Evolutionary conservation across 805 yeast species (phyloP), one percentile per base, ranked within the genome.

Genomic region (Hanseniaspora valbyensis): DNA sequence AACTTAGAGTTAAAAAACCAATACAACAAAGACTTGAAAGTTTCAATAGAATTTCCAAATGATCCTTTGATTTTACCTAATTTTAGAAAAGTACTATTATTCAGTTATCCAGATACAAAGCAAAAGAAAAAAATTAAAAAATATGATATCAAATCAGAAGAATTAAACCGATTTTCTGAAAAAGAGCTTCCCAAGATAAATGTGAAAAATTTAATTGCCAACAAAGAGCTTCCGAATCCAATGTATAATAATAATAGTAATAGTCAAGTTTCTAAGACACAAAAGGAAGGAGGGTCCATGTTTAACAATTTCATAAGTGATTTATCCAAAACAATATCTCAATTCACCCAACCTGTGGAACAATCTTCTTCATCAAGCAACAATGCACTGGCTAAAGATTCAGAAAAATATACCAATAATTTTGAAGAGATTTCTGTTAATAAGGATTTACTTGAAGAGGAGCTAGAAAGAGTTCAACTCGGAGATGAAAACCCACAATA

Each of bases 41-140:
- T 39, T 4, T 39, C 42, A 13, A 6, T 39, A 13, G 42, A 39
- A 7, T 39, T n/a, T 39, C 42, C 42, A 3, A 26, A 21, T 25
- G 51, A 40, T 12, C n/a, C 37, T 9, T 26, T 40, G n/a, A 33
- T 48, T 6, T 22, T 48, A n/a, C 44, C 51, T 9, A 42, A 48
- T 24, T 40, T 29, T 32, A 39, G 44, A 33, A 30, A 40, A 10
- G 24, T 40, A 9, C 19, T 39, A 13, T 33, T 48, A 7, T 38
- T 38, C 21, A 40, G 18, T 18, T 48, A 32, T 33, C 51, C 51
- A 2, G 14, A 38, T 6, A 4, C 29, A 2, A 14, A n/a, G n/a
- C n/a, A 37, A 18, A 19, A 37, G 8, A 8, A 7, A 9, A 37
- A 28, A 19, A 2, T 14, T 4, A 37, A 42, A 14, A 30, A 12